phyloP scores from a whole-genome alignment of 352 stramenopile genomes.

The Phytophthora pinifolia region DNA sequence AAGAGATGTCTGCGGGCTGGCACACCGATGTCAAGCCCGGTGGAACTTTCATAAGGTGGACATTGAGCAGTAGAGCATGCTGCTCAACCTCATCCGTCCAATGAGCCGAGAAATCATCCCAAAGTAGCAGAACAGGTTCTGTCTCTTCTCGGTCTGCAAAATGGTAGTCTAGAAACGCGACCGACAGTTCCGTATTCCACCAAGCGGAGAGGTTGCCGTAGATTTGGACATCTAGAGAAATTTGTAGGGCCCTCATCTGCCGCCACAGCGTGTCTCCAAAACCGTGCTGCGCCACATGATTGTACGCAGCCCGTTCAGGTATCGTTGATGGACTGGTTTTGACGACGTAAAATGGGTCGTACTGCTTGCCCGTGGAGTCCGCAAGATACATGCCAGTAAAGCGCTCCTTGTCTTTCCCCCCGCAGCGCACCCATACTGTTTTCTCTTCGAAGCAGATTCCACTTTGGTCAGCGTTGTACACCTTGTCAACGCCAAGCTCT shows the following conservation, averaged over 20 bases:
- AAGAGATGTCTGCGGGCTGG: background rate
- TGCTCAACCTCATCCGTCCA: background rate
- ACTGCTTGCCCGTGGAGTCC: constrained; percentile 5
- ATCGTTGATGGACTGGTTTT: constrained; percentile 3
- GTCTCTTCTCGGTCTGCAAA: background rate
- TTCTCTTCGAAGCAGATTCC: constrained; percentile 8
- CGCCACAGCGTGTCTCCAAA: constrained; percentile 5
- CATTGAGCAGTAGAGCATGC: background rate
- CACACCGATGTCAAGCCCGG: background rate
- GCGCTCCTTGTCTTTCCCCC: background rate
- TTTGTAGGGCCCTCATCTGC: background rate
- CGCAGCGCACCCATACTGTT: constrained; percentile 3
- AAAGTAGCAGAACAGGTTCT: background rate
- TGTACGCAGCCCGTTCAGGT: constrained; percentile 1
- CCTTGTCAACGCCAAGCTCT: constrained; percentile 1
- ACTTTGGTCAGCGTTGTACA: constrained; percentile 7
- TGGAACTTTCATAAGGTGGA: background rate
- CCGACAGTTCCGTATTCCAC: background rate
- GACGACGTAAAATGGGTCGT: constrained; percentile 1
- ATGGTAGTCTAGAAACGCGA: constrained; percentile 2
- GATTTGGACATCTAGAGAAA: background rate
- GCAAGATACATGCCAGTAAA: constrained; percentile 2
- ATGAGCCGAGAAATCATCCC: constrained; percentile 1
- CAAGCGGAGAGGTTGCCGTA: background rate
- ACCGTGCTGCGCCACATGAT: constrained; percentile 1